These are phyloP conservation scores for Gaultheria prostrata DNA, from an alignment of 148 eudicot species.

Conservation along the genomic window DNA sequence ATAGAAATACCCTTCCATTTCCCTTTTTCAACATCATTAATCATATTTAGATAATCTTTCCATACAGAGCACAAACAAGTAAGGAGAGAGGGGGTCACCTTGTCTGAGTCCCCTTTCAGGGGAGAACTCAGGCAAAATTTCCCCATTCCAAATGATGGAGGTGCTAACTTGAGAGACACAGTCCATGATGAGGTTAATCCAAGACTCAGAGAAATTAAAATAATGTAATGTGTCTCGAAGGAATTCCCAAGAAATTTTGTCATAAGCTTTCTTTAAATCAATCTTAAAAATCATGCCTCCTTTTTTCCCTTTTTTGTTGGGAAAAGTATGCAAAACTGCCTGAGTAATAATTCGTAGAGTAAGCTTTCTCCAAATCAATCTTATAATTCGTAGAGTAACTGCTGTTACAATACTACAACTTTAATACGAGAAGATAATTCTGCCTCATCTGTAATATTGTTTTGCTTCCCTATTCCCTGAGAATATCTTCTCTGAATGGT, in stretches of 20 bases:
- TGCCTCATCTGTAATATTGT: not conserved
- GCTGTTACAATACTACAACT: too few relatives aligned
- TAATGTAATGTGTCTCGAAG: not conserved
- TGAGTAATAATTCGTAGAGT: not conserved
- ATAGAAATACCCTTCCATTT: not conserved
- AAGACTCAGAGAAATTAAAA: not conserved
- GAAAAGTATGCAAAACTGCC: not conserved
- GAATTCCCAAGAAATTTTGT: not conserved
- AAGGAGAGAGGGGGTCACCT: not conserved
- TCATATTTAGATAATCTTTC: not conserved
- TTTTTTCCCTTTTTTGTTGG: not conserved
- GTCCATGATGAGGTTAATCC: not conserved
- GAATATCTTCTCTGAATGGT: slow-evolving; percentile 65
- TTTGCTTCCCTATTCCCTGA: slow-evolving; percentile 35
- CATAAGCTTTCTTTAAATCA: not conserved
- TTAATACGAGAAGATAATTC: not conserved
- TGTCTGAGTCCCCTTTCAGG: not conserved
- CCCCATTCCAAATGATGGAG: not conserved
- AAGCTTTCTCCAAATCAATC: too few relatives aligned
- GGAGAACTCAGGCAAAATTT: not conserved
- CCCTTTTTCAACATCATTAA: not conserved
- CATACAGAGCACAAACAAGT: not conserved
- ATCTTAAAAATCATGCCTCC: not conserved
- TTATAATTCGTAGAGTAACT: too few relatives aligned
- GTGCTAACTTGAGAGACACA: not conserved